These are phyloP conservation scores for Alternaria sp. DNA, from an alignment of 2,329 filamentous ascomycete species.

Conservation along the genomic window DNA sequence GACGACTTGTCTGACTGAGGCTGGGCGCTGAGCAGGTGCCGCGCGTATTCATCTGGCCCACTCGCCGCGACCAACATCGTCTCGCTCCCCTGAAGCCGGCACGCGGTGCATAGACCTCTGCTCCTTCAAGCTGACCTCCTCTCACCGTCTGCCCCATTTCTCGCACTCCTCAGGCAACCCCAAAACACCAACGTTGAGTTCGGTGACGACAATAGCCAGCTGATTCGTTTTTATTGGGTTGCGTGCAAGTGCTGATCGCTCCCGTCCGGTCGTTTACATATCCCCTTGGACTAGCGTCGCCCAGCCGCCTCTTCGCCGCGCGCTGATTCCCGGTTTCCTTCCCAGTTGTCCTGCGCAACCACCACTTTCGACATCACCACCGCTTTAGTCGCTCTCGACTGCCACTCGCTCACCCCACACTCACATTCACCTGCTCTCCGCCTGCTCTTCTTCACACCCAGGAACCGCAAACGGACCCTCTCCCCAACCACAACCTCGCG, in stretches of 20 bases:
- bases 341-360: slow-evolving; percentile 34
- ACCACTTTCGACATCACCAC: slow-evolving; percentile 29
- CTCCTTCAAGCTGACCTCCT: slow-evolving; percentile 32
- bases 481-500: slow-evolving; percentile 19
- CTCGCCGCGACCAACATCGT: slow-evolving; percentile 37
- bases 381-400: slow-evolving; percentile 26
- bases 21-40: slow-evolving; percentile 28
- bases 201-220: slow-evolving; percentile 30
- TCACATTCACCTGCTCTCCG: slow-evolving; percentile 14
- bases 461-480: slow-evolving; percentile 13
- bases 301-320: slow-evolving; percentile 36
- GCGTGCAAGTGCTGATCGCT: slow-evolving; percentile 40
- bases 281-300: slow-evolving; percentile 28
- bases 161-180: slow-evolving; percentile 37
- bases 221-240: slow-evolving; percentile 20
- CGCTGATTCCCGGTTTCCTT: slow-evolving; percentile 43
- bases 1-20: slow-evolving; percentile 12
- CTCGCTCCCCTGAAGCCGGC: slow-evolving; percentile 42
- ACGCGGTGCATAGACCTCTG: slow-evolving; percentile 29
- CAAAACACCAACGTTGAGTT: slow-evolving; percentile 23
- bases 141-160: slow-evolving; percentile 27
- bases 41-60: slow-evolving; percentile 36
- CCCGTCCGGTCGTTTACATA: slow-evolving; percentile 41
- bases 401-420: slow-evolving; percentile 37
- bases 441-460: slow-evolving; percentile 9